Conservation (phyloP, 2,329 filamentous ascomycete species). For the Sclerotinia nivalis region DNA sequence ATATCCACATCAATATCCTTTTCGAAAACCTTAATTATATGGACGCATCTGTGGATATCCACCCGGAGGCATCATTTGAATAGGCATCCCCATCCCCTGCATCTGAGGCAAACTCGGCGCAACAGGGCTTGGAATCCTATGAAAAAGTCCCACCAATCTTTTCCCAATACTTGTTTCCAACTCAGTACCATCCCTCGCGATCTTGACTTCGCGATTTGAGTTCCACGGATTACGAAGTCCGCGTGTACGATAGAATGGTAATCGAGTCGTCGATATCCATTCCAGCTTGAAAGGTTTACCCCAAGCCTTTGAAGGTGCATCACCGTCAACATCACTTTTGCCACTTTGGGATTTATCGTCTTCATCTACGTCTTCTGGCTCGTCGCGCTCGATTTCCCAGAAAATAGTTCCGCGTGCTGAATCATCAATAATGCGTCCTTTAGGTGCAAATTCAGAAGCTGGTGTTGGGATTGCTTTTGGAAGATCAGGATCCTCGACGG, state of each 20-base stretch:
- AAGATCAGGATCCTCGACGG: constrained; percentile 61
- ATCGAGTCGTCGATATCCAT: constrained; percentile 79
- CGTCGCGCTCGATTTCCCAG: constrained; percentile 78
- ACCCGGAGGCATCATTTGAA: constrained; percentile 24
- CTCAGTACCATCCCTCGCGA: constrained; percentile 91
- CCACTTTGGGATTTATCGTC: constrained; percentile 47
- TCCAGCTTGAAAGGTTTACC: constrained; percentile 89
- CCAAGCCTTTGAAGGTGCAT: constrained; percentile 57
- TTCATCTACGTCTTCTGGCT: constrained; percentile 46
- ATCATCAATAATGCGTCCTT: constrained; percentile 87
- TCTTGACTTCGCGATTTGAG: constrained; percentile 92
- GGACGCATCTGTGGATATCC: constrained; percentile 35
- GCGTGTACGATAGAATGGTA: constrained; percentile 87
- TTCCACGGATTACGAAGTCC: constrained; percentile 94
- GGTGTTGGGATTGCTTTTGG: constrained; percentile 79
- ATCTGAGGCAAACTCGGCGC: constrained; percentile 29
- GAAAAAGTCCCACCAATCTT: constrained; percentile 77
- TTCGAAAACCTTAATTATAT: constrained; percentile 23
- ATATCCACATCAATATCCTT: background rate
- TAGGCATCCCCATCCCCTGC: constrained; percentile 26
- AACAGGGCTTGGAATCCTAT: constrained; percentile 46
- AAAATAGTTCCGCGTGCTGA: constrained; percentile 94
- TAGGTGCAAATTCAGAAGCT: constrained; percentile 74
- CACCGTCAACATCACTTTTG: constrained; percentile 45
- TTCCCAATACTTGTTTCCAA: constrained; percentile 80